Percentiles rank a stretch among this genome's conserved stretches.
Evolutionary conservation across 225 moss, liverwort and hornwort genomes (phyloP).

Genomic region (Pleurozium schreberi): DNA sequence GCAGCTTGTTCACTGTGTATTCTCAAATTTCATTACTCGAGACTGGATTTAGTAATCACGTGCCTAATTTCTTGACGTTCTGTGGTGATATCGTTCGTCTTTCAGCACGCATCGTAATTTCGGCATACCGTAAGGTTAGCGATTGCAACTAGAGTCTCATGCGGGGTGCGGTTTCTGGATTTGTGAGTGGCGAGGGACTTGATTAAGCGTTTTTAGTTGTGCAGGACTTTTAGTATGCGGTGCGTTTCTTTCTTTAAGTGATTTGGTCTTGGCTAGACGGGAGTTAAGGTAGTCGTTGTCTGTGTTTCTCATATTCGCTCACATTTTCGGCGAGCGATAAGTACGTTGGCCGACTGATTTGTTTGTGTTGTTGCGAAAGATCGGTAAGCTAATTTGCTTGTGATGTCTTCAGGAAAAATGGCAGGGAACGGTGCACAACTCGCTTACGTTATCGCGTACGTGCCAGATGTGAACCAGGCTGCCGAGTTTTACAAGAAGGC

Average conservation of each 20-base stretch:
- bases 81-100: background rate
- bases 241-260: background rate
- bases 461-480: constrained; percentile 54
- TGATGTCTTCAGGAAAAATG: constrained; percentile 3
- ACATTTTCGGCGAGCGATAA: background rate
- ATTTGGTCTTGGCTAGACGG: background rate
- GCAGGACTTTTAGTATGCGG: background rate
- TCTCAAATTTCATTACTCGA: background rate
- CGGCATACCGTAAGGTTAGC: background rate
- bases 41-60: no score
- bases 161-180: background rate
- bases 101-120: background rate
- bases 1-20: no score
- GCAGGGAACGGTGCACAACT: constrained; percentile 12
- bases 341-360: background rate
- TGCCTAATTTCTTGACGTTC: background rate
- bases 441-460: constrained; percentile 57
- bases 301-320: background rate
- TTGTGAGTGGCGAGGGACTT: background rate
- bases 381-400: background rate
- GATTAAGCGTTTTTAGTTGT: background rate
- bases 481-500: constrained; percentile 69
- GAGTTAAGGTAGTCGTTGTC: background rate
- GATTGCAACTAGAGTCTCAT: background rate
- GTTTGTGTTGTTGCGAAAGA: background rate